These are phyloP conservation scores for Fusarium citri DNA, from an alignment of 2,329 filamentous ascomycete species.

Conservation along the genomic window DNA sequence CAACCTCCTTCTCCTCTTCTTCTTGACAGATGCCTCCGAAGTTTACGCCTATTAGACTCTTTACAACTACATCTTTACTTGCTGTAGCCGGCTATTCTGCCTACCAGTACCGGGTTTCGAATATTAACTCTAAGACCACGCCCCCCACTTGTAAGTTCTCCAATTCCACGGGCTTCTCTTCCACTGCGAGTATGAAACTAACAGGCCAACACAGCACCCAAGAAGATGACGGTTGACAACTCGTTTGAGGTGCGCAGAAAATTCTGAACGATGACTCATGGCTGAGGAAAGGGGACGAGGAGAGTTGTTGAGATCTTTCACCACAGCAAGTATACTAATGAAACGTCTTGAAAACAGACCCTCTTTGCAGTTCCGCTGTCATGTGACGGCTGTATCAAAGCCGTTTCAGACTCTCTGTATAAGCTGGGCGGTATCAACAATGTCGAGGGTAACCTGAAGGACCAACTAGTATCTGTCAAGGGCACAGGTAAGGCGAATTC, in stretches of 20 bases:
- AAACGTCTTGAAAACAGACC: constrained; percentile 69
- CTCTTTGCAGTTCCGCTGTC: constrained; percentile 95
- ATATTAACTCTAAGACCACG: constrained; percentile 34
- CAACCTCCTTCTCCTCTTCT: constrained; percentile 21
- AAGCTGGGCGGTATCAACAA: constrained; percentile 83
- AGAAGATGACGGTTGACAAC: constrained; percentile 58
- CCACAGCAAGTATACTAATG: constrained; percentile 49
- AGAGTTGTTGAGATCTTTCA: constrained; percentile 31
- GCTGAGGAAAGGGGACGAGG: constrained; percentile 42
- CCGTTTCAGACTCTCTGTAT: constrained; percentile 82
- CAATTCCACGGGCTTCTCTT: constrained; percentile 38
- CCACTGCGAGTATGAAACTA: constrained; percentile 42
- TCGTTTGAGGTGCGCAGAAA: constrained; percentile 59
- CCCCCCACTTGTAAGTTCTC: constrained; percentile 41
- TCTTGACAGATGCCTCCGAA: constrained; percentile 44
- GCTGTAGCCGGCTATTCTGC: constrained; percentile 47
- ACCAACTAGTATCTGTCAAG: constrained; percentile 86
- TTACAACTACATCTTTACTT: constrained; percentile 47
- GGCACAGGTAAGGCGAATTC: constrained; percentile 72
- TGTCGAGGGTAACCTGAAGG: constrained; percentile 82
- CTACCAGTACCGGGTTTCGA: constrained; percentile 45
- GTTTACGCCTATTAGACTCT: constrained; percentile 43
- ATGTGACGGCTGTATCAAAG: constrained; percentile 89
- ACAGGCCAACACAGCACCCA: constrained; percentile 33
- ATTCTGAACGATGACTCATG: constrained; percentile 38